Conservation (phyloP, 2,329 filamentous ascomycete species). For the Emmonsiellopsis sp. region DNA sequence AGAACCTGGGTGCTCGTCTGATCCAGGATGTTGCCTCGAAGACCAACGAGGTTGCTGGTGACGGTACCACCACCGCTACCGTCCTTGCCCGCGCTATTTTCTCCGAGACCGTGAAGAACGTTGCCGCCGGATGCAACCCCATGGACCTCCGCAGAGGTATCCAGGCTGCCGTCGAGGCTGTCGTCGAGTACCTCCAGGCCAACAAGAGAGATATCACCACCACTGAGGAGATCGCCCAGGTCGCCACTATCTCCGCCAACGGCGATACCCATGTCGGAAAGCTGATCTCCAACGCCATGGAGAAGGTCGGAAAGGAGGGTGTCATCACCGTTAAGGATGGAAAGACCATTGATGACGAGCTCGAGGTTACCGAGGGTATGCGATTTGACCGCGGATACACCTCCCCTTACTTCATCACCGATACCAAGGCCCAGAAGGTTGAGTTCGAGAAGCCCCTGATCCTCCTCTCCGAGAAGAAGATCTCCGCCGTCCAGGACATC, state of each 20-base stretch:
- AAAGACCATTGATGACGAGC: slow-evolving; percentile 95
- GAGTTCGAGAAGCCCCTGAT: slow-evolving; percentile 99
- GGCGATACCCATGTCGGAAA: slow-evolving; percentile 91
- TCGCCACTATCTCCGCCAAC: slow-evolving; percentile 96
- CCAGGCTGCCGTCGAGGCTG: slow-evolving; percentile 89
- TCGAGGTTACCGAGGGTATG: slow-evolving; percentile 99
- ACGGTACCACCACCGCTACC: slow-evolving; percentile 95
- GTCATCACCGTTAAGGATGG: slow-evolving; percentile 99
- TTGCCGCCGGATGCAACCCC: slow-evolving; percentile 97
- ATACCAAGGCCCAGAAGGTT: slow-evolving; percentile 96
- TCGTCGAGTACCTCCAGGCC: slow-evolving; percentile 85
- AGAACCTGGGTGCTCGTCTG: slow-evolving; percentile 94
- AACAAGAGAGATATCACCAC: slow-evolving; percentile 99
- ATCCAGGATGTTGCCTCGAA: slow-evolving; percentile 98
- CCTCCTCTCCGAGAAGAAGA: slow-evolving; percentile 99
- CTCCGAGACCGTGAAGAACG: slow-evolving; percentile 99
- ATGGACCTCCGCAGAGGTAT: slow-evolving; percentile 98
- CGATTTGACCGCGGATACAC: slow-evolving; percentile 98
- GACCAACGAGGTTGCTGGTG: slow-evolving; percentile 98
- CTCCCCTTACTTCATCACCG: slow-evolving; percentile 99
- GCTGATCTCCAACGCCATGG: slow-evolving; percentile 96
- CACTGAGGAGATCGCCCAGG: slow-evolving; percentile 92
- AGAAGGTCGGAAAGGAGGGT: slow-evolving; percentile 99
- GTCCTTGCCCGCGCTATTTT: slow-evolving; percentile 97
- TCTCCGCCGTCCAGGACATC: slow-evolving; percentile 97